Evolutionary conservation across 371 early-diverging fungal genomes (phyloP).

Genomic region (Lichtheimia ornata): DNA sequence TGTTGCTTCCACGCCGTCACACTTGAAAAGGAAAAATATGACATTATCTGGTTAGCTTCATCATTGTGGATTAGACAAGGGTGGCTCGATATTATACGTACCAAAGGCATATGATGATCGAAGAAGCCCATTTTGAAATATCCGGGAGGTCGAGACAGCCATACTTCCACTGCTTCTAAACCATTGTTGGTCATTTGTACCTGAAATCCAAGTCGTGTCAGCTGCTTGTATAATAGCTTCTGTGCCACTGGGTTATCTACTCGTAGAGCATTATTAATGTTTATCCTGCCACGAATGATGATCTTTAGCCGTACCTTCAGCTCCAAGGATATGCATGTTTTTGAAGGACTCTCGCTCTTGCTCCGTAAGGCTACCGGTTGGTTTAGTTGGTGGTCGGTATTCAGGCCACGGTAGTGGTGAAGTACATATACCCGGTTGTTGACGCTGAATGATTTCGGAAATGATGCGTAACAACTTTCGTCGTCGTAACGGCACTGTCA

Average conservation of each 20-base stretch:
- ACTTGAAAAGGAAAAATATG: conserved; percentile 17
- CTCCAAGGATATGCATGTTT: conserved; percentile 37
- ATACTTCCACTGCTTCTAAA: conserved; percentile 38
- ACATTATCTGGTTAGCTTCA: not conserved
- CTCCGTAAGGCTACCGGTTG: conserved; percentile 15
- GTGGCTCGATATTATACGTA: not conserved
- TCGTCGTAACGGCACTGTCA: conserved; percentile 59
- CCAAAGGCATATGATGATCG: conserved; percentile 52
- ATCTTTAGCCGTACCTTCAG: conserved; percentile 22
- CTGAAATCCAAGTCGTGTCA: conserved; percentile 41
- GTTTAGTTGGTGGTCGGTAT: not conserved
- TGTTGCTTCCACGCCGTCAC: conserved; percentile 52
- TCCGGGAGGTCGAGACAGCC: conserved; percentile 25
- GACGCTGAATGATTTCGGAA: not conserved
- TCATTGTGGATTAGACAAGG: not conserved
- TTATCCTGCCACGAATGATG: not conserved
- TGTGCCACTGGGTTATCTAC: conserved; percentile 49
- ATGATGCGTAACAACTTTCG: conserved; percentile 44
- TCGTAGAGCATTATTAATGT: not conserved
- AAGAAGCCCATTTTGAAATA: conserved; percentile 45
- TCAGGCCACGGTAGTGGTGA: not conserved
- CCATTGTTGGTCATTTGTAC: conserved; percentile 49
- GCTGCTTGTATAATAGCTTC: conserved; percentile 40
- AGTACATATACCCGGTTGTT: not conserved
- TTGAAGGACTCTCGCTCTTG: conserved; percentile 32